Evolutionary conservation across 2,329 filamentous ascomycete species (phyloP), one percentile per base, ranked within the genome.

Genomic region (Metarhizium album): DNA sequence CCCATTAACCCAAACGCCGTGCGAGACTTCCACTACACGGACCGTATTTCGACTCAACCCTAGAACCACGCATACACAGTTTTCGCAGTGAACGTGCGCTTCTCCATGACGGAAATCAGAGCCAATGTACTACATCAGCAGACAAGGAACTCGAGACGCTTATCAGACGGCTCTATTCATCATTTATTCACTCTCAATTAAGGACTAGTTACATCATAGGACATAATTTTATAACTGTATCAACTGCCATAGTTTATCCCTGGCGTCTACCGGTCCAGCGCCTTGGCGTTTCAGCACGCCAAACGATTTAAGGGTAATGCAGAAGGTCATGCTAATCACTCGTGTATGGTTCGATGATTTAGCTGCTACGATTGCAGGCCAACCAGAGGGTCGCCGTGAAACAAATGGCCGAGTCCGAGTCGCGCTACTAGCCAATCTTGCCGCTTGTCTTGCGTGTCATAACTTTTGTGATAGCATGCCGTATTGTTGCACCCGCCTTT

Each of bases 401-500:
- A 35, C 14, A 35, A 35, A 11, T 35, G 33, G 14, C 11, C 11
- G 14, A 22, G 37, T 40, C 2, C 2, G 20, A 40, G 16, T 40
- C 9, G 22, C 22, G 16, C 16, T 14, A 20, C 42, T 38, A 54
- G 3, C 47, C 42, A 29, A 59, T 51, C 56, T 68, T 70, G 56
- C 53, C 65, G 62, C 72, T 80, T 27, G 73, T 68, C 65, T 82
- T 83, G 54, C 79, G 74, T 20, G 78, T 81, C 76, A 98, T 82
- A 54, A 97, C 82, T 71, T 95, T 96, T 48, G 90, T 95, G 58
- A 97, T 87, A 14, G 93, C 91, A 70, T 96, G 90, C 53, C 91
- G 78, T 58, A 98, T 90, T 9, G 80, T 83, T 7, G 84, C 82
- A 14, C 90, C 93, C 0, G 93, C 89, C 74, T 94, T 95, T 71